Base-by-base conservation (phyloP, 116 monocot genomes). In the Phalaenopsis hybrid region DNA sequence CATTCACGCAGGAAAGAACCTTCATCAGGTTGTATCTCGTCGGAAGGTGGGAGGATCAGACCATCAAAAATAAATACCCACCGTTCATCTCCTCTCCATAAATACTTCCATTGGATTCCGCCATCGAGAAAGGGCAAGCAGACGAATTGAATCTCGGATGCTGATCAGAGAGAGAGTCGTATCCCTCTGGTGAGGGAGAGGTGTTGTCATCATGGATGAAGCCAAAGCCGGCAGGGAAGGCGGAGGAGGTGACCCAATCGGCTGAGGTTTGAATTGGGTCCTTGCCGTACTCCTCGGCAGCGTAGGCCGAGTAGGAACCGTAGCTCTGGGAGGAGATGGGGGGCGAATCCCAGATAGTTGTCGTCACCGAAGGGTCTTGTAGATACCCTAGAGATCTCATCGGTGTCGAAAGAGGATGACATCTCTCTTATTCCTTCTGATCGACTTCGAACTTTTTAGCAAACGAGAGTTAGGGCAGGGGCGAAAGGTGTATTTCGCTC, bases 1-100 rank as follows among this genome's bases (percentile, higher is more conserved):
- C 93, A 93, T 67, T 93, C 93, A 18, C 89, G 86, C 11, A 91
- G 83, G n/a, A 83, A 43, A 74, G 85, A 88, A 13, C 93, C 93
- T 57, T 93, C 91, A 81, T 93, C 93, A 8, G 46, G n/a, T 59
- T 83, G 83, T 91, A 91, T 88, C 86, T 91, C 94, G 7, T 4
- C 44, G 15, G 81, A 83, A 0, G 81, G 79, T 1, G 86, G 91
- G 5, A 94, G 82, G 58, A 88, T 75, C 13, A 85, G 88, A 1
- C 87, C 94, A 20, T 87, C 87, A 33, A 88, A 82, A 11, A 50
- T 50, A 51, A 86, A 87, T 43, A 86, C 74, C 45, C 41, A 2
- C 34, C 87, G 15, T 79, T 74, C 44, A 78, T 80, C 51, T 1
- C 78, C 68, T 78, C 86, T 20, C 70, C 81, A 13, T 55, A 80